Evolutionary conservation across 2,329 filamentous ascomycete genomes (phyloP).

Genomic region (Ustulina deusta): DNA sequence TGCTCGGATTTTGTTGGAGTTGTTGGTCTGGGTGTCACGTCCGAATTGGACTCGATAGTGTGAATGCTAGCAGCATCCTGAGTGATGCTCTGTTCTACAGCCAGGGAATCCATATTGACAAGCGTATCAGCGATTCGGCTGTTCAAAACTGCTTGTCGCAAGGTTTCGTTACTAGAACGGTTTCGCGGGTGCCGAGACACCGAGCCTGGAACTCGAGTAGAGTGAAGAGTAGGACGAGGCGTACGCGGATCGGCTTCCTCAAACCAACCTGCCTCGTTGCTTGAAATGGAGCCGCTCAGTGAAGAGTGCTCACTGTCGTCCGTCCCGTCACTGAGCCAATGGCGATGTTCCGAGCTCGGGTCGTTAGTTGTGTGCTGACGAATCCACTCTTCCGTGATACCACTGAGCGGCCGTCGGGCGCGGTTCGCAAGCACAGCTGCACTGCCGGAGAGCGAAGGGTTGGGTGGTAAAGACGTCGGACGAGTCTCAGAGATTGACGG

Average conservation of each 20-base stretch:
- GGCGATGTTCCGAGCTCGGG: slow-evolving; percentile 75
- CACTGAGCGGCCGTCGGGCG: slow-evolving; percentile 68
- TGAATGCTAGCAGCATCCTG: slow-evolving; percentile 49
- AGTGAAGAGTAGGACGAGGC: slow-evolving; percentile 57
- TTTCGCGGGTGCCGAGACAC: slow-evolving; percentile 57
- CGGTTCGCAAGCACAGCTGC: slow-evolving; percentile 74
- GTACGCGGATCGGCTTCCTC: slow-evolving; percentile 63
- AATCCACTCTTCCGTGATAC: slow-evolving; percentile 87
- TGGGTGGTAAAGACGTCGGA: slow-evolving; percentile 49
- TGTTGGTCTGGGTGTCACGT: slow-evolving; percentile 47
- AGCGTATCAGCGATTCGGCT: slow-evolving; percentile 39
- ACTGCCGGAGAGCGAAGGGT: slow-evolving; percentile 57
- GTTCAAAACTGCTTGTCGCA: slow-evolving; percentile 57
- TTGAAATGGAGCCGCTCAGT: slow-evolving; percentile 73
- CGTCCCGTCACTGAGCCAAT: slow-evolving; percentile 86
- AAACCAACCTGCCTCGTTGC: slow-evolving; percentile 61
- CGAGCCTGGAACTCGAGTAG: slow-evolving; percentile 45
- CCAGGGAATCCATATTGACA: slow-evolving; percentile 47
- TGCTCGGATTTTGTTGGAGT: slow-evolving; percentile 52
- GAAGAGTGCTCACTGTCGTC: slow-evolving; percentile 81
- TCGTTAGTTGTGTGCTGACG: slow-evolving; percentile 83
- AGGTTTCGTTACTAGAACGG: slow-evolving; percentile 68
- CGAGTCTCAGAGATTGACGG: slow-evolving; percentile 58
- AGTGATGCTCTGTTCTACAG: slow-evolving; percentile 37
- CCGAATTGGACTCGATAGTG: slow-evolving; percentile 47